These are phyloP conservation scores for Neoscytalidium dimidiatum DNA, from an alignment of 2,329 filamentous ascomycete species.

Conservation along the genomic window DNA sequence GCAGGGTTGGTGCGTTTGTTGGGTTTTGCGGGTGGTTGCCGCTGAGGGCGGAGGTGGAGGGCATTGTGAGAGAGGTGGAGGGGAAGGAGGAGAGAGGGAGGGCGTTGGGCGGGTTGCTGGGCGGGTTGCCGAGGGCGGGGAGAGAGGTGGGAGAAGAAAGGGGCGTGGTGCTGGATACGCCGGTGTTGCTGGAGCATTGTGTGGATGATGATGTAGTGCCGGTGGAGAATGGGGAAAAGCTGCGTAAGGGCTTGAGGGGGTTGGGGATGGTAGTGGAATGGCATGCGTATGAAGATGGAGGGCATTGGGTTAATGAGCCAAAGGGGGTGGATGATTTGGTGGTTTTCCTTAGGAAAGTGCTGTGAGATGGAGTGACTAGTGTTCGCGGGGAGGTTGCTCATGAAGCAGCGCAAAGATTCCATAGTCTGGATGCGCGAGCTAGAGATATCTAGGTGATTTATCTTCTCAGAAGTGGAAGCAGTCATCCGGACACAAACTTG, in stretches of 20 bases:
- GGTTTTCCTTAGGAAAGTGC: constrained; percentile 18
- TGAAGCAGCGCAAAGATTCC: background rate
- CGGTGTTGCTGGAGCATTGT: constrained; percentile 25
- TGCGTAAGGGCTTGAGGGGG: constrained; percentile 12
- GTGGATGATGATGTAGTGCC: constrained; percentile 25
- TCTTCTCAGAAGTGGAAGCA: no score
- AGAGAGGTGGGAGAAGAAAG: background rate
- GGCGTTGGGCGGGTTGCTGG: background rate
- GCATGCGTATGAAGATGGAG: constrained; percentile 23
- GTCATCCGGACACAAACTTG: no score
- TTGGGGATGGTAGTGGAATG: constrained; percentile 25
- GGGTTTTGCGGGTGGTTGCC: constrained; percentile 25
- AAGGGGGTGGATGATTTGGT: constrained; percentile 26
- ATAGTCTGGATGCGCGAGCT: background rate
- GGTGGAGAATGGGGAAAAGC: constrained; percentile 18
- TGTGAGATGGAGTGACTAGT: no score
- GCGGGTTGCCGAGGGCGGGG: no score
- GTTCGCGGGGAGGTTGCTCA: background rate
- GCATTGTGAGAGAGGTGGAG: background rate
- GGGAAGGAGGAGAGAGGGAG: background rate
- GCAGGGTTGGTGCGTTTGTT: constrained; percentile 21
- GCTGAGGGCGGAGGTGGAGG: background rate
- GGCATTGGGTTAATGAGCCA: constrained; percentile 28
- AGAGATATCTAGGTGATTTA: no score
- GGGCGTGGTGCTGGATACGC: constrained; percentile 8